Evolutionary conservation across 2,329 filamentous ascomycete species (phyloP).

Genomic region (Fusarium robinianum): DNA sequence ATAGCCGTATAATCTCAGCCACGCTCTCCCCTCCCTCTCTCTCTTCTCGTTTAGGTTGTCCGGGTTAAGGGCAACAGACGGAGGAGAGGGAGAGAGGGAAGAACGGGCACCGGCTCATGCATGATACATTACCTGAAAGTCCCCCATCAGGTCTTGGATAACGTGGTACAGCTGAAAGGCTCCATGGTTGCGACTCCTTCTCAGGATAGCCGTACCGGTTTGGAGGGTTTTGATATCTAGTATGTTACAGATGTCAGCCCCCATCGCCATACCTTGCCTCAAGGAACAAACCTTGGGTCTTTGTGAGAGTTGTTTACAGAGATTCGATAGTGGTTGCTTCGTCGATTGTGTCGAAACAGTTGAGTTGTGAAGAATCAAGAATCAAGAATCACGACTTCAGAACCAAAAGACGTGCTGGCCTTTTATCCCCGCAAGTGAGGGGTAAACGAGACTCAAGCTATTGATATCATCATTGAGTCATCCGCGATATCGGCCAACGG

Average conservation of each 20-base stretch:
- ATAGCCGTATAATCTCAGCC: conserved; percentile 87
- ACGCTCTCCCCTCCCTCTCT: conserved; percentile 41
- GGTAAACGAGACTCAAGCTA: conserved; percentile 23
- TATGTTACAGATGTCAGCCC: conserved; percentile 30
- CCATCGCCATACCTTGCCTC: not conserved
- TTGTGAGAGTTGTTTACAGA: conserved; percentile 2
- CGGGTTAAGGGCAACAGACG: not conserved
- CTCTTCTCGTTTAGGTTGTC: not conserved
- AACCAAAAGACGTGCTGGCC: not conserved
- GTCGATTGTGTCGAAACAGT: conserved; percentile 1
- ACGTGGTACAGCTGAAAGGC: conserved; percentile 43
- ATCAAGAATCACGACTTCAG: not conserved
- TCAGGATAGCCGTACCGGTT: conserved; percentile 36
- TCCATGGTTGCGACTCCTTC: conserved; percentile 38
- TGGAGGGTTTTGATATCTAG: conserved; percentile 27
- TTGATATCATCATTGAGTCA: conserved; percentile 31
- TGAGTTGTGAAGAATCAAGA: conserved; percentile 9
- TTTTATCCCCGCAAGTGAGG: conserved; percentile 37
- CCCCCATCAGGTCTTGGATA: conserved; percentile 45
- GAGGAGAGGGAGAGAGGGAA: conserved; percentile 15
- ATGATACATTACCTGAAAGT: conserved; percentile 51
- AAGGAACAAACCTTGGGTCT: conserved; percentile 29
- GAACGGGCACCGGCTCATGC: conserved; percentile 67
- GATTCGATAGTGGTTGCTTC: not conserved
- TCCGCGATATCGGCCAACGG: conserved; percentile 21